These are phyloP conservation scores for Paecilomyces sp. DNA, from an alignment of 2,329 filamentous ascomycete genomes.

Conservation along the genomic window DNA sequence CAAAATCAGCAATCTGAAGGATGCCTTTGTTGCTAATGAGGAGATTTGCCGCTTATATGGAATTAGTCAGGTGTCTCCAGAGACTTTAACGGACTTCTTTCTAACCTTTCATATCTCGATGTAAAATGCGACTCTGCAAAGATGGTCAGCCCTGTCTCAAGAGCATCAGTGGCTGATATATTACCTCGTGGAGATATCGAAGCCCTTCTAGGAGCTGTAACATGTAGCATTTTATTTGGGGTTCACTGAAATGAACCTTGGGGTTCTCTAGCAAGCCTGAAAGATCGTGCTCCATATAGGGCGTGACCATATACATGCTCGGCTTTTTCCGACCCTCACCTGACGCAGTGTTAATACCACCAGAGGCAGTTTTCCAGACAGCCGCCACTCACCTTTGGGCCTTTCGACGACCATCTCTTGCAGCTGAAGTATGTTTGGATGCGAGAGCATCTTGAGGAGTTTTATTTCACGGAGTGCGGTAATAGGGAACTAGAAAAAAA, in stretches of 20 bases:
- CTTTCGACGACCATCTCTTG: conserved; percentile 95
- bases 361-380: background rate
- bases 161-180: conserved; percentile 1
- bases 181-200: conserved; percentile 74
- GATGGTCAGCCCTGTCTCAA: conserved; percentile 7
- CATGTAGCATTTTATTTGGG: conserved; percentile 98
- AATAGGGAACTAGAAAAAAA: conserved; percentile 68
- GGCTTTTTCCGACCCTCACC: conserved; percentile 67
- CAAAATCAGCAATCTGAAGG: conserved; percentile 95
- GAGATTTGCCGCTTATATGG: conserved; percentile 67
- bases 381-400: conserved; percentile 46
- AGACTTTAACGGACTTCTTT: conserved; percentile 3
- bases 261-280: conserved; percentile 95
- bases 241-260: conserved; percentile 73
- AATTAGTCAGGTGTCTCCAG: conserved; percentile 4
- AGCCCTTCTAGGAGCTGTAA: conserved; percentile 85
- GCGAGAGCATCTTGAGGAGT: conserved; percentile 88
- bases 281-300: conserved; percentile 99
- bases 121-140: conserved; percentile 65
- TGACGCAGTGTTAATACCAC: conserved; percentile 27
- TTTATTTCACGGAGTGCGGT: conserved; percentile 97
- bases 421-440: conserved; percentile 76
- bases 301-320: conserved; percentile 97
- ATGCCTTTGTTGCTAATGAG: conserved; percentile 92
- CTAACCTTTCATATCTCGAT: conserved; percentile 85